A percentile compares a stretch with the other conserved stretches of the same genome.
phyloP scores from a whole-genome alignment of 2,329 filamentous ascomycete species.

The Arachnopeziza araneosa region DNA sequence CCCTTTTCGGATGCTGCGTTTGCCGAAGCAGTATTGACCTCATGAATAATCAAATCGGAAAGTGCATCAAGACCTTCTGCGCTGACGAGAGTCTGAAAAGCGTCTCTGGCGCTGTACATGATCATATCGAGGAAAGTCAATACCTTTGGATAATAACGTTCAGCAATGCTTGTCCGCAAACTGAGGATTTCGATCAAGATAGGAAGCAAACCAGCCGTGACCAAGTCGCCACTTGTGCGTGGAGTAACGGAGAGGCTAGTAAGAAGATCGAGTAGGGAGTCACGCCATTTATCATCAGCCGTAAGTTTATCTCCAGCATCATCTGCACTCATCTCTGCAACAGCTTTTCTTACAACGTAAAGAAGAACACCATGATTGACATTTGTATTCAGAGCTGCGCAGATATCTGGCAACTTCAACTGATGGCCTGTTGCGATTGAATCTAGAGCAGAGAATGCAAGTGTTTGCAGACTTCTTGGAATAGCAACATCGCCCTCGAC shows the following conservation, averaged over 20 bases:
- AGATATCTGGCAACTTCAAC: conserved; percentile 74
- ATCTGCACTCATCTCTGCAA: conserved; percentile 68
- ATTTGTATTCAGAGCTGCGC: conserved; percentile 86
- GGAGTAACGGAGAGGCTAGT: conserved; percentile 71
- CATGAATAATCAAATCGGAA: conserved; percentile 76
- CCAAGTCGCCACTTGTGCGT: conserved; percentile 75
- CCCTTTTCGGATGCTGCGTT: conserved; percentile 64
- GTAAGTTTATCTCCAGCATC: conserved; percentile 56
- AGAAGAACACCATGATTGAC: conserved; percentile 95
- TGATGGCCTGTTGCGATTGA: conserved; percentile 70
- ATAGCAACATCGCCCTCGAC: conserved; percentile 61
- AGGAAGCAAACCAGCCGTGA: conserved; percentile 82
- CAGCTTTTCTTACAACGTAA: conserved; percentile 85
- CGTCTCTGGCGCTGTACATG: conserved; percentile 78
- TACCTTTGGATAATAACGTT: conserved; percentile 77
- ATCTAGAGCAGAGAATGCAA: conserved; percentile 76
- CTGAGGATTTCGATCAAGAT: conserved; percentile 85
- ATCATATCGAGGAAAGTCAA: conserved; percentile 84
- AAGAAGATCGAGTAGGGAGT: conserved; percentile 81
- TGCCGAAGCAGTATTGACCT: conserved; percentile 65
- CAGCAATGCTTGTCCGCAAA: conserved; percentile 73
- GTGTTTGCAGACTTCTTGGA: conserved; percentile 72
- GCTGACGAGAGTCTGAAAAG: conserved; percentile 75
- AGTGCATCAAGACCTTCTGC: conserved; percentile 85
- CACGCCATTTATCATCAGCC: conserved; percentile 82